These are phyloP conservation scores for Penicillium bialowiezense DNA, from an alignment of 495 filamentous ascomycete genomes.

Conservation along the genomic window DNA sequence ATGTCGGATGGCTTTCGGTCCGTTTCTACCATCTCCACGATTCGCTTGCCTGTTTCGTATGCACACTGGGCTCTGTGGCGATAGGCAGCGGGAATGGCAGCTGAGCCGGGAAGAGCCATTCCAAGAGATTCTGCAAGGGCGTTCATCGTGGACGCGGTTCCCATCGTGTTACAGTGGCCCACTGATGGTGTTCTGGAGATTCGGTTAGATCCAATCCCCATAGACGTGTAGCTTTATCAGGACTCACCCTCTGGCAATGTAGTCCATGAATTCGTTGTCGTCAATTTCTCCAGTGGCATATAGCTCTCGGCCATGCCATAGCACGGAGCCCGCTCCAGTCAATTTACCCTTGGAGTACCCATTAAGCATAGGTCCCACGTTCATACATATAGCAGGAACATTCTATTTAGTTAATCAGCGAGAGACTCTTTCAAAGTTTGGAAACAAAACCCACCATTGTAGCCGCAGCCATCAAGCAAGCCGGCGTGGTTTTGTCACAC, in stretches of 20 bases:
- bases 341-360: constrained; percentile 44
- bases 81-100: constrained; percentile 53
- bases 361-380: constrained; percentile 56
- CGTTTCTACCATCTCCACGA: constrained; percentile 53
- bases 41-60: constrained; percentile 51
- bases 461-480: constrained; percentile 54
- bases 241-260: constrained; percentile 45
- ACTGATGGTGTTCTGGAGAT: constrained; percentile 43
- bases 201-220: no score
- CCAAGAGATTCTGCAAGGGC: constrained; percentile 54
- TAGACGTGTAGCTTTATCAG: no score
- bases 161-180: constrained; percentile 58
- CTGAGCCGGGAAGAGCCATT: constrained; percentile 55
- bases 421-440: no score
- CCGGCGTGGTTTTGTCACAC: constrained; percentile 58
- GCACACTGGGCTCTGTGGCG: constrained; percentile 51
- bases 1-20: constrained; percentile 56
- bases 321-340: constrained; percentile 45
- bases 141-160: constrained; percentile 58
- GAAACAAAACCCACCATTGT: constrained; percentile 40
- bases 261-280: constrained; percentile 46
- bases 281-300: constrained; percentile 52
- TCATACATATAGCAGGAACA: constrained; percentile 54
- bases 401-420: constrained; percentile 27
- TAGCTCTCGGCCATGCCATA: constrained; percentile 53